These are phyloP conservation scores for Diaporthe vaccinii DNA, from an alignment of 2,329 filamentous ascomycete genomes.

Conservation along the genomic window DNA sequence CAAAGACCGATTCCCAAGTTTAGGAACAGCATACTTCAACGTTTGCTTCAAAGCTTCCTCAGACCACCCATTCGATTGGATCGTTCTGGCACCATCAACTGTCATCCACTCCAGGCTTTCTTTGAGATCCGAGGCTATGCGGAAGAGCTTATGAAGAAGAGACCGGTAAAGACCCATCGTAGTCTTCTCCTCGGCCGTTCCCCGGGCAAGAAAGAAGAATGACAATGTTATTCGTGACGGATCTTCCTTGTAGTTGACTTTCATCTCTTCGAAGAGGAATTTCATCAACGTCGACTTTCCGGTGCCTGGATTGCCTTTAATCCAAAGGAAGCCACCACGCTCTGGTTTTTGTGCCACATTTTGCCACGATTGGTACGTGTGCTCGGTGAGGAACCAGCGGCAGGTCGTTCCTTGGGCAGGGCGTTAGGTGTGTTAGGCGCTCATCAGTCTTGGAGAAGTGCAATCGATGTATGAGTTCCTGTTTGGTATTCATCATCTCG, in stretches of 20 bases:
- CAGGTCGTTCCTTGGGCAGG: neutral
- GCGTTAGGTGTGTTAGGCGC: too few species aligned
- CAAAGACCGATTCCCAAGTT: slow-evolving; percentile 29
- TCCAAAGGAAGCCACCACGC: slow-evolving; percentile 60
- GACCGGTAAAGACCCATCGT: slow-evolving; percentile 64
- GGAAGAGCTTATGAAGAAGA: slow-evolving; percentile 61
- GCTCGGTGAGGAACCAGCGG: neutral
- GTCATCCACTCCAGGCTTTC: slow-evolving; percentile 47
- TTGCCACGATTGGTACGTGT: neutral
- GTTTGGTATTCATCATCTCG: too few species aligned
- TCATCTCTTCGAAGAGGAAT: slow-evolving; percentile 46
- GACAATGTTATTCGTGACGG: slow-evolving; percentile 48
- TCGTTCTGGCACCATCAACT: neutral
- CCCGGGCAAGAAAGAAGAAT: slow-evolving; percentile 65
- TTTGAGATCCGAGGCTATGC: slow-evolving; percentile 47
- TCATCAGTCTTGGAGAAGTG: too few species aligned
- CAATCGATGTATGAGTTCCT: too few species aligned
- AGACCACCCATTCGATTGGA: neutral
- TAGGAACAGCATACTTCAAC: slow-evolving; percentile 43
- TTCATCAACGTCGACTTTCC: slow-evolving; percentile 64
- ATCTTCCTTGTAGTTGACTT: slow-evolving; percentile 35
- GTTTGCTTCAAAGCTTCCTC: slow-evolving; percentile 44
- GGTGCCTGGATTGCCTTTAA: slow-evolving; percentile 59
- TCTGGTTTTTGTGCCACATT: slow-evolving; percentile 32
- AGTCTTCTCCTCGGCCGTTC: slow-evolving; percentile 58